phyloP scores from a whole-genome alignment of 2,329 filamentous ascomycete species.

The Fusarium foetens region DNA sequence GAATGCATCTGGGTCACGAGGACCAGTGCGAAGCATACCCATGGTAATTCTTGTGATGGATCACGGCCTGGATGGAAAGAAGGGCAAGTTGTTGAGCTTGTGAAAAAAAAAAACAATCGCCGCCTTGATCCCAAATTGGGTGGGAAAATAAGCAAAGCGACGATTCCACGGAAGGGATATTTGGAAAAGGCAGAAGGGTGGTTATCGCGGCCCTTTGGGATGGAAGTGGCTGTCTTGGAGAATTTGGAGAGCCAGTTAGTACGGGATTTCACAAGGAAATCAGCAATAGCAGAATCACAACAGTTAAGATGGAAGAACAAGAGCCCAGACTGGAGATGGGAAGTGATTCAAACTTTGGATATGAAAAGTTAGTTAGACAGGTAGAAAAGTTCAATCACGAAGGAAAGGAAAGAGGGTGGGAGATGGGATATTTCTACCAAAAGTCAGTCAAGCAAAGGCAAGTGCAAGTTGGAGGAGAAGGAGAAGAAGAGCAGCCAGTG shows the following conservation, averaged over 20 bases:
- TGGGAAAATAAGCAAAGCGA: constrained; percentile 4
- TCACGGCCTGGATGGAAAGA: background rate
- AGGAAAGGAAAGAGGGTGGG: constrained; percentile 34
- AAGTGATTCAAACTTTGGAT: constrained; percentile 10
- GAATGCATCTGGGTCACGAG: constrained; percentile 77
- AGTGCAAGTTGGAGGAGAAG: background rate
- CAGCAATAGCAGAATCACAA: constrained; percentile 18
- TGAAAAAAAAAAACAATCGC: constrained; percentile 5
- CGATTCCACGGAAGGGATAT: background rate
- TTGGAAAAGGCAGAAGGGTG: constrained; percentile 3
- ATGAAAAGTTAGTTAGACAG: constrained; percentile 17
- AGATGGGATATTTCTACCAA: constrained; percentile 43
- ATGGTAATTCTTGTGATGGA: constrained; percentile 54
- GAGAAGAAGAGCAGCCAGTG: constrained; percentile 13
- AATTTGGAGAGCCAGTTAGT: constrained; percentile 6
- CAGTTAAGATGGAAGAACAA: constrained; percentile 13
- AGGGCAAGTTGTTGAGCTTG: constrained; percentile 3
- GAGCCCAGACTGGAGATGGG: background rate
- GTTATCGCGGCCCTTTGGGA: constrained; percentile 8
- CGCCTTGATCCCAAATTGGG: constrained; percentile 1
- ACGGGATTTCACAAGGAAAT: constrained; percentile 25
- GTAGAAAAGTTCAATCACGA: constrained; percentile 4
- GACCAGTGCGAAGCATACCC: constrained; percentile 61
- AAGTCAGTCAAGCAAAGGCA: background rate
- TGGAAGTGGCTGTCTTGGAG: constrained; percentile 10